Percentiles rank a stretch among this genome's conserved stretches.
phyloP scores from a whole-genome alignment of 345 rosid species.

The Kandelia obovata region DNA sequence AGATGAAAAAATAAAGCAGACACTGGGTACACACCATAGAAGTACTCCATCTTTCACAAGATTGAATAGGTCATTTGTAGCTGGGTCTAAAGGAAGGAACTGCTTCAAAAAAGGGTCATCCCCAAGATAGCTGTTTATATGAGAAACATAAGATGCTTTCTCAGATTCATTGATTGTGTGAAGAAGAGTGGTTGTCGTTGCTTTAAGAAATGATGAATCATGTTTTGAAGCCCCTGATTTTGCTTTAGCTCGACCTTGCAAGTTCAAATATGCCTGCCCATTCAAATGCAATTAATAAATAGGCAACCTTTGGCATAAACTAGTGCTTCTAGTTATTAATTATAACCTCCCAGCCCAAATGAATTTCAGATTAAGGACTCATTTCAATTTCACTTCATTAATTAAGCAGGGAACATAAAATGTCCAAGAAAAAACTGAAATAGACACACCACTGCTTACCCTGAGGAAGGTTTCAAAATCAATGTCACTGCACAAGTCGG shows the following conservation, averaged over 20 bases:
- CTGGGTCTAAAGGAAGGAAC: conserved; percentile 83
- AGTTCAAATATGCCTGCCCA: conserved; percentile 58
- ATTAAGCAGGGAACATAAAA: not conserved
- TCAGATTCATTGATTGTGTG: conserved; percentile 72
- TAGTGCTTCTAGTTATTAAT: not conserved
- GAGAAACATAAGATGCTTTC: conserved; percentile 74
- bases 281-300: conserved; percentile 19
- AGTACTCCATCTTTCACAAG: conserved; percentile 91
- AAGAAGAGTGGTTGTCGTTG: conserved; percentile 61
- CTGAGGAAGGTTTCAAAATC: conserved; percentile 77
- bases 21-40: conserved; percentile 51
- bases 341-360: not conserved
- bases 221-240: conserved; percentile 58
- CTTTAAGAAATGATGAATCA: conserved; percentile 69
- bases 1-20: conserved; percentile 12
- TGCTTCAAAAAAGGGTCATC: conserved; percentile 85
- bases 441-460: conserved; percentile 39
- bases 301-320: not conserved
- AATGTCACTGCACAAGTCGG: conserved; percentile 45
- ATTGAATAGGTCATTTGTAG: conserved; percentile 62
- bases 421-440: not conserved
- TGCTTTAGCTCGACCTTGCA: conserved; percentile 58
- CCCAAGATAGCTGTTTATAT: conserved; percentile 82
- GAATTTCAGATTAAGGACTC: not conserved
- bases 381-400: not conserved